phyloP scores from a whole-genome alignment of 345 rosid genomes.

The Moricandia moricandioides region DNA sequence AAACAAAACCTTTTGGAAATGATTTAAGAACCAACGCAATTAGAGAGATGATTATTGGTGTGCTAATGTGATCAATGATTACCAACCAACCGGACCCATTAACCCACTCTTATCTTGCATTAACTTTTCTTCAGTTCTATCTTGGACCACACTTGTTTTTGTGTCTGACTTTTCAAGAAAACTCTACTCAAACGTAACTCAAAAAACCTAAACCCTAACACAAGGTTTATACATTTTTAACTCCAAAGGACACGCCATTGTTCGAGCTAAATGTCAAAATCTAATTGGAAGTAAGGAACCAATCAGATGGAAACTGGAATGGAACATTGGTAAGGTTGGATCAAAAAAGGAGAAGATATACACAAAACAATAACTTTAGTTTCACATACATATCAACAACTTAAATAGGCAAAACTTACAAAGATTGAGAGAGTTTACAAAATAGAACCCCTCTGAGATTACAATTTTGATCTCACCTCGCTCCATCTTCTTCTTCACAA shows the following conservation, averaged over 20 bases:
- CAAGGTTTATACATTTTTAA: neutral
- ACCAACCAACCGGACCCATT: constrained; percentile 11
- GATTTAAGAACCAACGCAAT: constrained; percentile 12
- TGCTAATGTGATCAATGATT: neutral
- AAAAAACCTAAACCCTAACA: constrained; percentile 7
- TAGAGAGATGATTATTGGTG: constrained; percentile 13
- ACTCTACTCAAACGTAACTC: neutral
- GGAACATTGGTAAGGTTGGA: neutral
- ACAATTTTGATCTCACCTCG: constrained; percentile 4
- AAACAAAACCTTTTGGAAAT: neutral
- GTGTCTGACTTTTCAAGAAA: neutral
- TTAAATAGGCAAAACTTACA: constrained; percentile 39
- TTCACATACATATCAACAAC: constrained; percentile 27
- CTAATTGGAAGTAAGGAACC: neutral
- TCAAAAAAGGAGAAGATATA: neutral
- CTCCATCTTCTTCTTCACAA: constrained; percentile 9
- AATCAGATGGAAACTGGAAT: neutral
- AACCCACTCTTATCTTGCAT: too few relatives aligned
- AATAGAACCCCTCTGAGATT: neutral
- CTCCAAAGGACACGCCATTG: neutral
- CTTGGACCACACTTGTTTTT: neutral
- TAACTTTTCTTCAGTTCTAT: neutral
- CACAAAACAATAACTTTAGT: constrained; percentile 10
- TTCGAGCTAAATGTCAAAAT: too few relatives aligned
- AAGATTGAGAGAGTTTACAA: constrained; percentile 28